Base-by-base conservation (phyloP, 1,284 basidiomycete species). In the Ganoderma sinense region DNA sequence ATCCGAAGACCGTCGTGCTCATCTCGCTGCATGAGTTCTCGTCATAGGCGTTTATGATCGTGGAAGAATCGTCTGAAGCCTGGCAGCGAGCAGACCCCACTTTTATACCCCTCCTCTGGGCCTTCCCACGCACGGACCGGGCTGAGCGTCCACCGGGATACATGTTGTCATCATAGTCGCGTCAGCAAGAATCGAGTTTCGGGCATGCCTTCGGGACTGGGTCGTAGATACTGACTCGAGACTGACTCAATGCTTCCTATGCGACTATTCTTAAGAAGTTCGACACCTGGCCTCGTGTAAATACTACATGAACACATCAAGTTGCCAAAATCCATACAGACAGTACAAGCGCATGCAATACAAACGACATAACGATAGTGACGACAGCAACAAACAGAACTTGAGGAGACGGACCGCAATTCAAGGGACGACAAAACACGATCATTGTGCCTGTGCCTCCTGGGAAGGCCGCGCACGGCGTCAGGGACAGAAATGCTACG, bases 391-490 rank as follows among this genome's bases (percentile, higher is more conserved):
- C 62, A 71, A 45, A 59, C 43, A 60, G 16, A 58, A 51, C 36
- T 36, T 10, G 45, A 48, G 16, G 48, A 65, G 11, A 40, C n/a
- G n/a, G n/a, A 61, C 41, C 64, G 26, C 23, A 4, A 45, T 11
- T 40, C n/a, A 48, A 56, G 33, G 18, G n/a, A 20, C 3, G n/a
- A 6, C 1, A 55, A 18, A 41, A 60, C 43, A n/a, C 13, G 16
- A 67, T 82, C 75, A 88, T 74, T 88, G 87, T 33, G 87, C 87
- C 76, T 88, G 87, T 5, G 87, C 87, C 80, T 88, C 87, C 86
- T 88, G 60, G 11, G 75, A 48, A 69, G 36, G 60, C 69, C 53
- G n/a, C 53, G 45, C 43, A 45, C 18, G 8, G 33, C n/a, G 26
- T 56, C 23, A 61, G 31, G 1, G 56, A 29, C 4, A n/a, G 36